A percentile compares a stretch with the other conserved stretches of the same genome.
These are phyloP conservation scores for Nigrospora oryzae DNA, from an alignment of 2,329 filamentous ascomycete species.

Conservation along the genomic window DNA sequence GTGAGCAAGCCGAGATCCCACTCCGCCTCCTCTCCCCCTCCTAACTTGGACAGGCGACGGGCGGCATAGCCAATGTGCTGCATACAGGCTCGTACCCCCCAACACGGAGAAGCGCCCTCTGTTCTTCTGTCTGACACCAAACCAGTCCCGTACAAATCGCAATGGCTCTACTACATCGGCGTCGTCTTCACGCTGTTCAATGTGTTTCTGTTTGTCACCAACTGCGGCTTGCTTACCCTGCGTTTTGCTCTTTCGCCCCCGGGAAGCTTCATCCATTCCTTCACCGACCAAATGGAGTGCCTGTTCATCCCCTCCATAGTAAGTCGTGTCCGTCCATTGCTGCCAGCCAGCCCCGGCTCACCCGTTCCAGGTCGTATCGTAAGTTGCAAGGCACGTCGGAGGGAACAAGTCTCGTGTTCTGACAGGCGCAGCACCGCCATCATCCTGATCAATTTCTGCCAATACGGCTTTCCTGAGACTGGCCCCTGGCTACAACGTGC, in stretches of 20 bases:
- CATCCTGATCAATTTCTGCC: conserved; percentile 67
- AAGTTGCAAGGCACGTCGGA: conserved; percentile 5
- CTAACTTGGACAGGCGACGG: conserved; percentile 34
- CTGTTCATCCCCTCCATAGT: conserved; percentile 67
- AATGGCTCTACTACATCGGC: conserved; percentile 51
- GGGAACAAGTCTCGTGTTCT: conserved; percentile 9
- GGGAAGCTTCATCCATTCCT: conserved; percentile 61
- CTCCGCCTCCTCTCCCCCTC: conserved; percentile 3
- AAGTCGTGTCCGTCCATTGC: conserved; percentile 13
- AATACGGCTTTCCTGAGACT: conserved; percentile 60
- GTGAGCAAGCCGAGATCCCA: conserved; percentile 10
- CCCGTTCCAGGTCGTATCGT: conserved; percentile 5
- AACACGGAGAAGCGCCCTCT: background rate
- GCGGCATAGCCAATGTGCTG: conserved; percentile 47
- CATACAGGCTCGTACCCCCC: conserved; percentile 34
- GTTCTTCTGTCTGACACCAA: conserved; percentile 4
- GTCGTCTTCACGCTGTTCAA: conserved; percentile 56
- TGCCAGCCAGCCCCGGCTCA: background rate
- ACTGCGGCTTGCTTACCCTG: conserved; percentile 55
- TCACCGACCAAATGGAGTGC: conserved; percentile 69
- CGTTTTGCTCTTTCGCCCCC: conserved; percentile 60
- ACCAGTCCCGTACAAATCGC: conserved; percentile 42
- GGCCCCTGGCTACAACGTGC: conserved; percentile 51
- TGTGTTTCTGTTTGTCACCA: conserved; percentile 51
- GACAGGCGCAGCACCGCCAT: conserved; percentile 54